Evolutionary conservation across 2,329 filamentous ascomycete genomes (phyloP).

Genomic region (Hymenoscyphus fructigenus): DNA sequence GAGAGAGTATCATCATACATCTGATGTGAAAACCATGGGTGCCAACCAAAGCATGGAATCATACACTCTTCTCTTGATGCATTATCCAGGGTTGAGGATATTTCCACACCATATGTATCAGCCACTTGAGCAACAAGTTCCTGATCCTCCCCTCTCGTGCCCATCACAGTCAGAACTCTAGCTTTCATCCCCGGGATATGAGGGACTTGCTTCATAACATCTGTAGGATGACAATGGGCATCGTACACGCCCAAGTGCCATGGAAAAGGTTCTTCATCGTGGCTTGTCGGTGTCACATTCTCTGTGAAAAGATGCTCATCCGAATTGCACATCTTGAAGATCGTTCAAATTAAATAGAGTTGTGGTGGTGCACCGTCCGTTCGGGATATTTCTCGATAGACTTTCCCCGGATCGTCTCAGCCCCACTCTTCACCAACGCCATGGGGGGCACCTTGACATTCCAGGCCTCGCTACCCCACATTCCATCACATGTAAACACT

Average conservation of each 20-base stretch:
- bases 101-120: slow-evolving; percentile 49
- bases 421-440: background rate
- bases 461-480: slow-evolving; percentile 1
- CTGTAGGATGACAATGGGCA: slow-evolving; percentile 82
- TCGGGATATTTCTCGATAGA: background rate
- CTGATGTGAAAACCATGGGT: slow-evolving; percentile 82
- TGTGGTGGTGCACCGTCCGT: background rate
- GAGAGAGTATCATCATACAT: slow-evolving; percentile 60
- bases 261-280: slow-evolving; percentile 47
- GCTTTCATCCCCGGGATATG: slow-evolving; percentile 65
- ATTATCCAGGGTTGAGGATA: slow-evolving; percentile 30
- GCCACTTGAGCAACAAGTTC: slow-evolving; percentile 66
- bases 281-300: background rate
- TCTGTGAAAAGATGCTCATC: background rate
- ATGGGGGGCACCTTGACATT: too few relatives aligned
- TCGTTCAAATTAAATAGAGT: background rate
- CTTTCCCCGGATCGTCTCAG: background rate
- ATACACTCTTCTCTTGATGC: slow-evolving; percentile 42
- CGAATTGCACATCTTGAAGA: background rate
- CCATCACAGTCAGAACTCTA: slow-evolving; percentile 70
- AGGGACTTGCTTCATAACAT: slow-evolving; percentile 64
- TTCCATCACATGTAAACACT: background rate
- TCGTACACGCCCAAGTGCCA: slow-evolving; percentile 73
- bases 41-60: slow-evolving; percentile 80
- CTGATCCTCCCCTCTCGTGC: slow-evolving; percentile 74